Percentiles rank a stretch among this genome's conserved stretches.
phyloP scores from a whole-genome alignment of 2,329 filamentous ascomycete genomes.

The Paracorniculantispora psalliotae region DNA sequence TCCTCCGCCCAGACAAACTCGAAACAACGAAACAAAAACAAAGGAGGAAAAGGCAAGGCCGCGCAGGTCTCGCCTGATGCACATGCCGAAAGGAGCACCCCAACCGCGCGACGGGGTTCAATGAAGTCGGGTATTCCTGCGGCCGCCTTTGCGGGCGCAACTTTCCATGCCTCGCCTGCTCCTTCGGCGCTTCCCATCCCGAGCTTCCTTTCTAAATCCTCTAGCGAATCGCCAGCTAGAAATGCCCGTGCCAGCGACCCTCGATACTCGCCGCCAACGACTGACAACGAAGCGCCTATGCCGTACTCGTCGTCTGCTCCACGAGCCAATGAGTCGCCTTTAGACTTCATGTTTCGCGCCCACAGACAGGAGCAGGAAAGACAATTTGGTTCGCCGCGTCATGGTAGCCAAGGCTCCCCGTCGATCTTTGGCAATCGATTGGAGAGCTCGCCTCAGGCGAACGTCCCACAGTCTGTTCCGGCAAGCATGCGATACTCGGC shows the following conservation, averaged over 20 bases:
- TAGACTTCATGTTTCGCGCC: slow-evolving; percentile 87
- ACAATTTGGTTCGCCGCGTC: slow-evolving; percentile 46
- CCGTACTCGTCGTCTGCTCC: slow-evolving; percentile 32
- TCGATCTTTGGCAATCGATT: neutral
- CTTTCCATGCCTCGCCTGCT: slow-evolving; percentile 91
- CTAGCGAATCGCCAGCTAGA: slow-evolving; percentile 55
- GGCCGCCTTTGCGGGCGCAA: slow-evolving; percentile 81
- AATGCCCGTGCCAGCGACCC: slow-evolving; percentile 29
- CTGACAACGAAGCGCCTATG: slow-evolving; percentile 46
- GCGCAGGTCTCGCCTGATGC: slow-evolving; percentile 36
- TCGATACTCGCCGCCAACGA: slow-evolving; percentile 48
- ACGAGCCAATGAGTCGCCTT: slow-evolving; percentile 59
- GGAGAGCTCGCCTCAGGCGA: neutral
- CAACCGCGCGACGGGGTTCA: slow-evolving; percentile 34
- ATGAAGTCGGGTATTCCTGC: slow-evolving; percentile 40
- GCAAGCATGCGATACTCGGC: slow-evolving; percentile 11
- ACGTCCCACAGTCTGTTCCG: slow-evolving; percentile 42
- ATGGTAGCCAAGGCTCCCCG: slow-evolving; percentile 28
- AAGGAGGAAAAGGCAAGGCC: slow-evolving; percentile 27
- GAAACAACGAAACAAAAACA: slow-evolving; percentile 26
- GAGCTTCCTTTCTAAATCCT: slow-evolving; percentile 73
- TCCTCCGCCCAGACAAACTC: slow-evolving; percentile 21
- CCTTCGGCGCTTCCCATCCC: slow-evolving; percentile 86
- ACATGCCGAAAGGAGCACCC: slow-evolving; percentile 38
- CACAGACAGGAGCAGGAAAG: slow-evolving; percentile 72